phyloP scores from a whole-genome alignment of 352 stramenopile genomes.

The Globisporangium iwayamae region DNA sequence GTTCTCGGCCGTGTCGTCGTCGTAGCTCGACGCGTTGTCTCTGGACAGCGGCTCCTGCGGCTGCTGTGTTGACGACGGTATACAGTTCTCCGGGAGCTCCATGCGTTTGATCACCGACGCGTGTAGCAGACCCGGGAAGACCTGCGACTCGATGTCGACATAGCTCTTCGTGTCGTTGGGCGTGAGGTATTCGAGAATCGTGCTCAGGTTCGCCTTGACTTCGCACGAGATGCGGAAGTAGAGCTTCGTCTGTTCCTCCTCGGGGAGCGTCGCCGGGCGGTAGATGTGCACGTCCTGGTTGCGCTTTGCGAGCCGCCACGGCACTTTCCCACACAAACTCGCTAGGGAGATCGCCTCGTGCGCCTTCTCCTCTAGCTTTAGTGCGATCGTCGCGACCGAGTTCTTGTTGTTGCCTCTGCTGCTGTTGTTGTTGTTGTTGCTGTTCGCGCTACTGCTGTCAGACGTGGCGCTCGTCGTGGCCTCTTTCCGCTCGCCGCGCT shows the following conservation, averaged over 20 bases:
- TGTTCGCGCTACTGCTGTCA: conserved; percentile 2
- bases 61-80: conserved; percentile 1
- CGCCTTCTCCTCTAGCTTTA: conserved; percentile 68
- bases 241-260: conserved; percentile 52
- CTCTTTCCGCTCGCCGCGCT: background rate
- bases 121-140: conserved; percentile 77
- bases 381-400: conserved; percentile 42
- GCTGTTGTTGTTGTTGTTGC: conserved; percentile 18
- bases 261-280: conserved; percentile 36
- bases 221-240: conserved; percentile 85
- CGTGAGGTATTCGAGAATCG: conserved; percentile 80
- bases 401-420: conserved; percentile 28
- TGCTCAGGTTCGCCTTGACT: conserved; percentile 70
- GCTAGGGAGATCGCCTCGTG: conserved; percentile 61
- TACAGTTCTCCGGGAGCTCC: conserved; percentile 38
- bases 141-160: conserved; percentile 75
- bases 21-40: conserved; percentile 37
- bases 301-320: conserved; percentile 69
- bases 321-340: conserved; percentile 51
- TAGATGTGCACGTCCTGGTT: conserved; percentile 84
- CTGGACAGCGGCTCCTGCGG: conserved; percentile 25
- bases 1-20: conserved; percentile 35
- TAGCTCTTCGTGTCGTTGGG: conserved; percentile 69
- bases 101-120: conserved; percentile 79
- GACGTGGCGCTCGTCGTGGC: conserved; percentile 23